Evolutionary conservation across 2,329 filamentous ascomycete genomes (phyloP), one percentile per base, ranked within the genome.

Genomic region (Apiospora arundinis): DNA sequence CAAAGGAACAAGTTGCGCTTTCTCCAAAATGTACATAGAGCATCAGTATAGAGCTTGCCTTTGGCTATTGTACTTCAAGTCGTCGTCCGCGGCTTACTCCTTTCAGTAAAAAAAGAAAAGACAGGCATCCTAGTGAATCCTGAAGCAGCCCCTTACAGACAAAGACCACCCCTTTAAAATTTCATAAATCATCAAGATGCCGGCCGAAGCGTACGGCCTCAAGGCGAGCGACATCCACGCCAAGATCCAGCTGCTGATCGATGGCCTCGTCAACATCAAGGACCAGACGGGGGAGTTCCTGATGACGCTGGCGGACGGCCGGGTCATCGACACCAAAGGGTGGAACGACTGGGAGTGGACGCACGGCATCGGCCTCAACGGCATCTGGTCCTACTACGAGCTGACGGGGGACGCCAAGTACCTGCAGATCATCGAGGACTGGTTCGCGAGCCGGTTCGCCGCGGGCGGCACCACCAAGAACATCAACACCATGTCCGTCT

Each of bases 301-400:
- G 32, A 84, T 95, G 72, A 90, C 85, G 25, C 86, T 95, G 46
- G 85, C 87, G 1, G 92, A 95, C 76, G 93, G 93, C 71, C 88
- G 92, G 46, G 85, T 95, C 68, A 95, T 95, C 78, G 93, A 95
- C 81, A 95, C 93, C 71, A 95, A 95, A 81, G 92, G 92, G 71
- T 95, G 93, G 93, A 88, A 92, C 74, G 91, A 91, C 78, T 95
- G 93, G 93, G 92, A 95, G 82, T 94, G 92, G 92, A 94, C 92
- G 0, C 92, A 95, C 80, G 92, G 93, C 60, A 89, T 95, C 77
- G 93, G 93, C 6, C 88, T 95, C 25, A 94, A 95, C 81, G 93
- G 93, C 40, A 88, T 95, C 70, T 95, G 92, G 90, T 92, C 94
- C 79, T 95, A 95, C 85, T 92, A 95, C 82, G 89, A 90, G 71